phyloP scores from a whole-genome alignment of 2,329 filamentous ascomycete genomes.

The Cladophialophora bantiana region DNA sequence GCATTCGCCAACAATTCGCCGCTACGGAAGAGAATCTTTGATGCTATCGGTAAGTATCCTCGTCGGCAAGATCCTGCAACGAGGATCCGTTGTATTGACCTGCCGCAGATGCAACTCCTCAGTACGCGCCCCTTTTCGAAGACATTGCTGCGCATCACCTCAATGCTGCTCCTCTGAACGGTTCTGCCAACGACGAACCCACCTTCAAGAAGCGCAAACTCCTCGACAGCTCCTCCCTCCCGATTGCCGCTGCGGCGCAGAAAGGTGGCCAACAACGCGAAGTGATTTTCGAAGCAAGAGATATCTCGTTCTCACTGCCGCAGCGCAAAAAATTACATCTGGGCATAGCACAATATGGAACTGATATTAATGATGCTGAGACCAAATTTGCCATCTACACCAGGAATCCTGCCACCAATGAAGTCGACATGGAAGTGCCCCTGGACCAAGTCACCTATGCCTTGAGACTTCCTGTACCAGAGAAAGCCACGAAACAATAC shows the following conservation, averaged over 20 bases:
- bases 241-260: conserved; percentile 28
- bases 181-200: conserved; percentile 41
- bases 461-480: conserved; percentile 68
- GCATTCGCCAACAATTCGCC: conserved; percentile 27
- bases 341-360: conserved; percentile 57
- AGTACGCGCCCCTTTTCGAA: conserved; percentile 51
- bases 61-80: background rate
- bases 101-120: conserved; percentile 28
- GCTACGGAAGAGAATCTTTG: conserved; percentile 33
- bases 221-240: conserved; percentile 46
- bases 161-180: conserved; percentile 38
- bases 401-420: conserved; percentile 57
- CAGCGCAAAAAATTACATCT: conserved; percentile 69
- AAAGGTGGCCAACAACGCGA: conserved; percentile 39
- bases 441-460: conserved; percentile 56
- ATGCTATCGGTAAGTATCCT: conserved; percentile 30
- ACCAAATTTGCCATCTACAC: conserved; percentile 53
- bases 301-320: conserved; percentile 67
- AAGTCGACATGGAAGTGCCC: conserved; percentile 61
- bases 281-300: conserved; percentile 55
- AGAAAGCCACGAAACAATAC: conserved; percentile 68
- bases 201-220: conserved; percentile 60
- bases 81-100: background rate
- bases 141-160: conserved; percentile 58
- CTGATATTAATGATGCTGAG: conserved; percentile 17